A percentile compares a stretch with the other conserved stretches of the same genome.
Evolutionary conservation across 768 basidiomycete species (phyloP).

Genomic region (Cyathus striatus): DNA sequence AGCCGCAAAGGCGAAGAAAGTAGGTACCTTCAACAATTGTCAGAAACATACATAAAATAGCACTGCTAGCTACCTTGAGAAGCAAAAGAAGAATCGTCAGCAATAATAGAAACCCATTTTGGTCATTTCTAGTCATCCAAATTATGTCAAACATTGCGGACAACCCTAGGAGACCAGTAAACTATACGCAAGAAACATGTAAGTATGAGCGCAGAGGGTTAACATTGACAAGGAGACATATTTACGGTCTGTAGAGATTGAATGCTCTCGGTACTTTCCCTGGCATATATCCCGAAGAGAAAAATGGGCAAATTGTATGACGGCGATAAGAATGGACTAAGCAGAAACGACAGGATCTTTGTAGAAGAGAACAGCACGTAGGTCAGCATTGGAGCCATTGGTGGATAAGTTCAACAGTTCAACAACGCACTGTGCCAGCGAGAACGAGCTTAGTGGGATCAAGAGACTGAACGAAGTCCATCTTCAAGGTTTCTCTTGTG

Average conservation of each 20-base stretch:
- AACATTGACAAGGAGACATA: not conserved
- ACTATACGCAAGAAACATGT: conserved; percentile 31
- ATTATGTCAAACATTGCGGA: conserved; percentile 69
- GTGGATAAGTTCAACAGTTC: no score
- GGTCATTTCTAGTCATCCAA: conserved; percentile 57
- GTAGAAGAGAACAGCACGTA: not conserved
- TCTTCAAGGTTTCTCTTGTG: conserved; percentile 14
- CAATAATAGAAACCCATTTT: conserved; percentile 50
- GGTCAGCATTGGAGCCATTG: not conserved
- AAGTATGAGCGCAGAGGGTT: conserved; percentile 1
- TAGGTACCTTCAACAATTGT: conserved; percentile 59
- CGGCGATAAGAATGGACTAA: conserved; percentile 52
- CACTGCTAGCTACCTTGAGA: conserved; percentile 60
- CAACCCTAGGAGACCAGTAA: conserved; percentile 54
- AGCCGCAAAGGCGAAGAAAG: conserved; percentile 44
- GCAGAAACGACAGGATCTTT: conserved; percentile 58
- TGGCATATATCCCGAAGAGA: conserved; percentile 70
- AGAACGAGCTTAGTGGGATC: conserved; percentile 70
- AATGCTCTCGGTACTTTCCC: conserved; percentile 60
- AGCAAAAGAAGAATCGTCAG: conserved; percentile 51
- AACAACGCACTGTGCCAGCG: conserved; percentile 50
- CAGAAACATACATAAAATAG: no score
- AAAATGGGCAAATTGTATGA: conserved; percentile 81
- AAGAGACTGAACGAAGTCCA: conserved; percentile 68
- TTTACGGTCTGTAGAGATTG: conserved; percentile 61